Evolutionary conservation across 1,139 yeast species (phyloP), one percentile per base, ranked within the genome.

Genomic region (Geotrichum aggregatum): DNA sequence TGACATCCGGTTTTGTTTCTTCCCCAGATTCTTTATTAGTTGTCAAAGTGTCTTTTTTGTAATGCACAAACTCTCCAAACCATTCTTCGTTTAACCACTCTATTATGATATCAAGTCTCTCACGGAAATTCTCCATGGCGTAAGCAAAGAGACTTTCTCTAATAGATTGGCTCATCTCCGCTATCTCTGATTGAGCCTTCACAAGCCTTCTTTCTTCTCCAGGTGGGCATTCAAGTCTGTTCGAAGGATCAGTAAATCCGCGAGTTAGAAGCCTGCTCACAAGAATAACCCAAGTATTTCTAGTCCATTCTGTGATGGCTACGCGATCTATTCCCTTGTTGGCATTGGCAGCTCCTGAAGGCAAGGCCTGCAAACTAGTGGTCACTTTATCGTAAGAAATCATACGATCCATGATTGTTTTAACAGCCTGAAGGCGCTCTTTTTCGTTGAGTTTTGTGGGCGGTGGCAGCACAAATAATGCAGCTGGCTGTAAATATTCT

Each of bases 61-160:
- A 39, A 31, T 69, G 70, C 1, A 79, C 80, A 57, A 71, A 71
- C 59, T 85, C 95, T 44, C 82, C 77, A 66, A 82, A 91, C 95
- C 97, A 94, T 67, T 94, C 98, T 68, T 92, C 98, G 62, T 87
- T 91, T 51, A 94, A 72, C 99, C 99, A 94, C 57, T 86, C 89
- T 36, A 91, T 81, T n/a, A 87, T 81, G 38, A 84, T 71, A 56
- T 87, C 95, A 14, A 91, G 76, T 40, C 92, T 73, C 11, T 74
- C 76, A 55, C 86, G 84, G 59, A 91, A 84, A 62, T 85, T 87
- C 18, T 78, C 83, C 62, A 88, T 74, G 54, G 88, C 84, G 66
- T 84, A 86, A 39, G 81, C 82, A 58, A 85, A 83, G 8, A 94
- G 71, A 13, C 88, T 79, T 14, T 78, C 80, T 58, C 97, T 75